Evolutionary conservation across 106 monocot genomes (phyloP).

Genomic region (Acorus calamus): DNA sequence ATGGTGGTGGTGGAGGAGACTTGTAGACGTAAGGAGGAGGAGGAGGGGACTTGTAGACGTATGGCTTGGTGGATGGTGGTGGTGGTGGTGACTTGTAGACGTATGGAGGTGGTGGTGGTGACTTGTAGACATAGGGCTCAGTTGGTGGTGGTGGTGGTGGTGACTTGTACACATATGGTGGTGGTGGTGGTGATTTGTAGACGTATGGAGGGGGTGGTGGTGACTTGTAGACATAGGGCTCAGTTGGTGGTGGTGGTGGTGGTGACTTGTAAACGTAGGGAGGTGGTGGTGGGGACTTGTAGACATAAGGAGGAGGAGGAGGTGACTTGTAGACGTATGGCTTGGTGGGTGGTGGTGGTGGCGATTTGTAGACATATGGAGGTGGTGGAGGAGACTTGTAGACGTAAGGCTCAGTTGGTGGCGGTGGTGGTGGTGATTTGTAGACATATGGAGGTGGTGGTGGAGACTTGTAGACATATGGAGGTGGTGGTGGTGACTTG

Average conservation of each 20-base stretch:
- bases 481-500: slow-evolving; percentile 13
- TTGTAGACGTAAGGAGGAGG: neutral
- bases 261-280: no score
- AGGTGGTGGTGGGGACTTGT: slow-evolving; percentile 3
- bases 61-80: slow-evolving; percentile 15
- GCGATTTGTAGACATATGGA: slow-evolving; percentile 20
- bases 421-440: no score
- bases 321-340: neutral
- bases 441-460: no score
- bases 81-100: slow-evolving; percentile 10
- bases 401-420: slow-evolving; percentile 5
- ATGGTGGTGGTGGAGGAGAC: no score
- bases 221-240: slow-evolving; percentile 19
- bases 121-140: slow-evolving; percentile 18
- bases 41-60: neutral
- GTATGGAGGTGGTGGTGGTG: slow-evolving; percentile 17
- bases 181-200: slow-evolving; percentile 24
- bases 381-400: slow-evolving; percentile 30
- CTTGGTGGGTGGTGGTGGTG: slow-evolving; percentile 10
- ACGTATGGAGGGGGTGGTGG: slow-evolving; percentile 27
- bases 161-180: neutral
- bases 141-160: slow-evolving; percentile 10
- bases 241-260: slow-evolving; percentile 12
- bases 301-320: slow-evolving; percentile 7
- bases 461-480: slow-evolving; percentile 10